A percentile compares a stretch with the other conserved stretches of the same genome.
phyloP scores from a whole-genome alignment of 192 early-diverging fungal species.

The Bifiguratus adelaidae region DNA sequence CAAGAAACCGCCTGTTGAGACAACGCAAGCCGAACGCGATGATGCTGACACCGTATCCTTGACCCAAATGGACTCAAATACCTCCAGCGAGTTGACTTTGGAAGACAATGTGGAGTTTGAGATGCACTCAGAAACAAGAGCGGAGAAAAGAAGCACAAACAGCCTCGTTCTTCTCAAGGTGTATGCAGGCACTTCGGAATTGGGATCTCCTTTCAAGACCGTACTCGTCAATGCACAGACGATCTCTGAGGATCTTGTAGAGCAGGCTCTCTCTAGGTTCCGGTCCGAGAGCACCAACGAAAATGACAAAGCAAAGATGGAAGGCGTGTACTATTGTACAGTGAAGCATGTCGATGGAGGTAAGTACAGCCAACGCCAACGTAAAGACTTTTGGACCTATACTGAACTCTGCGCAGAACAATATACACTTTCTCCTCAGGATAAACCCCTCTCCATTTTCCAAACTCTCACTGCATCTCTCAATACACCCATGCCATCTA shows the following conservation, averaged over 20 bases:
- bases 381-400: neutral
- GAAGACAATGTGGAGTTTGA: too few relatives aligned
- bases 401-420: slow-evolving; percentile 16
- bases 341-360: slow-evolving; percentile 38
- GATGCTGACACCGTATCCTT: too few relatives aligned
- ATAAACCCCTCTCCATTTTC: slow-evolving; percentile 40
- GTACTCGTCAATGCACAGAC: slow-evolving; percentile 24
- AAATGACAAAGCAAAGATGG: slow-evolving; percentile 1
- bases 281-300: slow-evolving; percentile 19
- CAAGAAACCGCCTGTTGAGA: neutral
- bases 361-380: slow-evolving; percentile 8
- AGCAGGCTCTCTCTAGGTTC: slow-evolving; percentile 27
- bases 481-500: slow-evolving; percentile 35
- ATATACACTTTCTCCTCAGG: slow-evolving; percentile 30
- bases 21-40: too few relatives aligned
- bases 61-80: too few relatives aligned
- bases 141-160: too few relatives aligned
- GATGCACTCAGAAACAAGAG: too few relatives aligned
- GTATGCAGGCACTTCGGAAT: slow-evolving; percentile 32
- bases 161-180: slow-evolving; percentile 25
- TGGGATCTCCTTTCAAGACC: slow-evolving; percentile 27
- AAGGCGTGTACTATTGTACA: slow-evolving; percentile 26
- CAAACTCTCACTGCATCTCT: slow-evolving; percentile 31
- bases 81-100: too few relatives aligned
- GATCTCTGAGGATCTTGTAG: slow-evolving; percentile 26